Evolutionary conservation across 2,329 filamentous ascomycete genomes (phyloP).

Genomic region (Fusarium sp.): DNA sequence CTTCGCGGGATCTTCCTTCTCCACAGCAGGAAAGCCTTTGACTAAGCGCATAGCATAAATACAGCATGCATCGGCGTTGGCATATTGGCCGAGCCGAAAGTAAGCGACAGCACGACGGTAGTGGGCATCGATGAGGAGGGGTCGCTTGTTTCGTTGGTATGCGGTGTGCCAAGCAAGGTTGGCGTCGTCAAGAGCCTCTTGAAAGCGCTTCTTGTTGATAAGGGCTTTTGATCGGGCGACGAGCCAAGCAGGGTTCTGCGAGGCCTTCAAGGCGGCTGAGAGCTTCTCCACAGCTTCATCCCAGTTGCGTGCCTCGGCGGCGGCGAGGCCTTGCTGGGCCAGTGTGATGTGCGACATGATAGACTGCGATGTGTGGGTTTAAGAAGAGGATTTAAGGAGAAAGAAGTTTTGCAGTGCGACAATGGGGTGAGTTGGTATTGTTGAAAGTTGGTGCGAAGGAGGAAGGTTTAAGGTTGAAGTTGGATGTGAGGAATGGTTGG

Average conservation of each 20-base stretch:
- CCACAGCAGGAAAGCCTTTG: conserved; percentile 45
- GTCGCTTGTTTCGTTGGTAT: conserved; percentile 74
- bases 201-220: conserved; percentile 68
- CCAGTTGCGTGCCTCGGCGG: conserved; percentile 72
- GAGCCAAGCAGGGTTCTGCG: conserved; percentile 79
- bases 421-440: not conserved
- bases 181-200: conserved; percentile 74
- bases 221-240: conserved; percentile 84
- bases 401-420: not conserved
- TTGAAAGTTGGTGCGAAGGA: not conserved
- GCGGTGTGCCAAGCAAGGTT: conserved; percentile 71
- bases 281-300: conserved; percentile 73
- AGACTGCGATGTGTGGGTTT: not conserved
- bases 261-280: conserved; percentile 71
- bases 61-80: conserved; percentile 78
- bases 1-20: conserved; percentile 45
- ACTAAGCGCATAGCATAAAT: conserved; percentile 60
- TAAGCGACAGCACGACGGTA: conserved; percentile 80
- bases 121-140: conserved; percentile 82
- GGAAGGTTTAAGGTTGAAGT: not conserved
- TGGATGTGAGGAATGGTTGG: conserved; percentile 27
- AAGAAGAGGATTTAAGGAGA: not conserved
- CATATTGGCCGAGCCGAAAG: conserved; percentile 74
- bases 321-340: conserved; percentile 70
- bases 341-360: conserved; percentile 61